phyloP scores from a whole-genome alignment of 495 filamentous ascomycete genomes.

The Pyronema omphalodes region DNA sequence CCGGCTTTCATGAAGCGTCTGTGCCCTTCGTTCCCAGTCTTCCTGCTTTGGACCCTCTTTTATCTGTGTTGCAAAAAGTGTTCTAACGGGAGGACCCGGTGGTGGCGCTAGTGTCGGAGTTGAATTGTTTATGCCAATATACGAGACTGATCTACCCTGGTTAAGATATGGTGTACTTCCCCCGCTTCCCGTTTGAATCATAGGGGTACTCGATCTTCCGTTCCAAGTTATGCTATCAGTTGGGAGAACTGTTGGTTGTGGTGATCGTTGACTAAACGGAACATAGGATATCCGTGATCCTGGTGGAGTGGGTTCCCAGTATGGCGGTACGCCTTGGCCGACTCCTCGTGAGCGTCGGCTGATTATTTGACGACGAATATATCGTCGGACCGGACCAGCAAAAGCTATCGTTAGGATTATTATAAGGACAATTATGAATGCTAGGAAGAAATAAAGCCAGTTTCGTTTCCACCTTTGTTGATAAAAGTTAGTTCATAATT shows the following conservation, averaged over 20 bases:
- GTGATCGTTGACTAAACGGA: background rate
- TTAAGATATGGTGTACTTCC: background rate
- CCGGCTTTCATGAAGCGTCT: conserved; percentile 9
- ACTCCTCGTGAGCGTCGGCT: conserved; percentile 7
- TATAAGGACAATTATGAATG: conserved; percentile 19
- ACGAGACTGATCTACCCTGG: background rate
- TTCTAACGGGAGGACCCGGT: background rate
- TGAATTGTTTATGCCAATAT: background rate
- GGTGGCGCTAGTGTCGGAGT: background rate
- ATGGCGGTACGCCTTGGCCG: conserved; percentile 7
- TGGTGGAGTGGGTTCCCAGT: conserved; percentile 8
- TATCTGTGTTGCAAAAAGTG: background rate
- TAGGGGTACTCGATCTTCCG: background rate
- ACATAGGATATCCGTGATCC: conserved; percentile 1
- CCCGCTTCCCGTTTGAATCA: background rate
- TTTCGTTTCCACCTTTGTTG: conserved; percentile 17
- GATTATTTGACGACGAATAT: conserved; percentile 15
- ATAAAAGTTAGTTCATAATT: background rate
- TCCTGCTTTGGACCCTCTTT: conserved; percentile 7
- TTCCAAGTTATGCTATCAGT: background rate
- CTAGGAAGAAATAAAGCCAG: conserved; percentile 18
- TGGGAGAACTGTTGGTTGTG: background rate
- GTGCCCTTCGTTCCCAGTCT: conserved; percentile 19
- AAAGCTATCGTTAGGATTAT: conserved; percentile 13
- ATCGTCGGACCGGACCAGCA: conserved; percentile 18